A percentile compares a stretch with the other conserved stretches of the same genome.
Conservation (phyloP, 306 rosid species). For the Malus domestica region DNA sequence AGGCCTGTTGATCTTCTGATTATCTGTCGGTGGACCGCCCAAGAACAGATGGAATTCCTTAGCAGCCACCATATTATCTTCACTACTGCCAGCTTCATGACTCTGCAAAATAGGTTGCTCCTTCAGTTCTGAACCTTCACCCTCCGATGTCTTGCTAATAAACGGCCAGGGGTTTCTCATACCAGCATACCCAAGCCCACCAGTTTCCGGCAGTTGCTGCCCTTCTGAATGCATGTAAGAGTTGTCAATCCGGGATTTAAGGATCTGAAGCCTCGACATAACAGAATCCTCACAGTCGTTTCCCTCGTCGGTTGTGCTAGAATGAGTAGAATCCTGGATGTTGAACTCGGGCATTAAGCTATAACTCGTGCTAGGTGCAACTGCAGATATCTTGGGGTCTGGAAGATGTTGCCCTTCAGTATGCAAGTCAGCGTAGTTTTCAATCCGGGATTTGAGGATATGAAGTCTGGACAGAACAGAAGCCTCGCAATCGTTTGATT, state of each 20-base stretch:
- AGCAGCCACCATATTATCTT: constrained; percentile 13
- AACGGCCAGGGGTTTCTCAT: constrained; percentile 26
- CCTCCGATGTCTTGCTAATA: constrained; percentile 23
- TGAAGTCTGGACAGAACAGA: constrained; percentile 50
- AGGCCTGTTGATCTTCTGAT: constrained; percentile 11
- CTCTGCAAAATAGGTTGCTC: constrained; percentile 17
- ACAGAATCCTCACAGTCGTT: constrained; percentile 45
- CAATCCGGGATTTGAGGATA: constrained; percentile 38
- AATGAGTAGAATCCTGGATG: constrained; percentile 19
- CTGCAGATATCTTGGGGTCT: neutral
- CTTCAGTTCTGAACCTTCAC: constrained; percentile 15
- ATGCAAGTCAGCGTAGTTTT: constrained; percentile 16
- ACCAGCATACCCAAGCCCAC: constrained; percentile 19
- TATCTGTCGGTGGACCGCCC: constrained; percentile 26
- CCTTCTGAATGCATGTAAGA: constrained; percentile 23
- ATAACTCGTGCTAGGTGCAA: constrained; percentile 10
- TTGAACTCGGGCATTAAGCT: constrained; percentile 14
- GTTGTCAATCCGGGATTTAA: constrained; percentile 34
- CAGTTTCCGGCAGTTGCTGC: constrained; percentile 16
- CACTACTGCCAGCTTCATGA: constrained; percentile 16
- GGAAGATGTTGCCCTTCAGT: constrained; percentile 21
- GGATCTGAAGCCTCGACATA: constrained; percentile 41
- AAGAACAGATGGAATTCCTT: constrained; percentile 24
- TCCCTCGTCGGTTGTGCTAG: constrained; percentile 12
- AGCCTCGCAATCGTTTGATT: constrained; percentile 33